Conservation (phyloP, 768 basidiomycete species). For the Podaxis rugospora region DNA sequence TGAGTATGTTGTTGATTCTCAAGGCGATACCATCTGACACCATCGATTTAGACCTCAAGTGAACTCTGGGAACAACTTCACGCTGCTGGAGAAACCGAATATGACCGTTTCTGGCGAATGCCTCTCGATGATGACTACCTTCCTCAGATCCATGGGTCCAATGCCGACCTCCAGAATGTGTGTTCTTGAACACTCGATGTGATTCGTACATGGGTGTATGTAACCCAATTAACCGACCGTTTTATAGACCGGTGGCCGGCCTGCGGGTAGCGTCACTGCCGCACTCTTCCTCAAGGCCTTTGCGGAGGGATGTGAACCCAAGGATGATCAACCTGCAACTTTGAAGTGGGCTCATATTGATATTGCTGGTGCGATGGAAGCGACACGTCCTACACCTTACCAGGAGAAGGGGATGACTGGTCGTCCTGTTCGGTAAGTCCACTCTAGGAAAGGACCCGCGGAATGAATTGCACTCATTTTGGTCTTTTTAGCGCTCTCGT, state of each 20-base stretch:
- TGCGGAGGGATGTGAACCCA: slow-evolving; percentile 66
- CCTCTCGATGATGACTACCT: slow-evolving; percentile 81
- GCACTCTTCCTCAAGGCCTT: slow-evolving; percentile 86
- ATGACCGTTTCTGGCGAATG: slow-evolving; percentile 89
- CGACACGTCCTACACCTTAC: slow-evolving; percentile 53
- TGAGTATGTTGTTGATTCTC: slow-evolving; percentile 23
- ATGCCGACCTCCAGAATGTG: slow-evolving; percentile 81
- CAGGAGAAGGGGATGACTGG: slow-evolving; percentile 78
- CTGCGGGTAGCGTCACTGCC: slow-evolving; percentile 74
- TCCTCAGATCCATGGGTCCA: slow-evolving; percentile 70
- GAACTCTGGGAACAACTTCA: slow-evolving; percentile 68
- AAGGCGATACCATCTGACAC: not conserved
- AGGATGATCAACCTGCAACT: slow-evolving; percentile 46
- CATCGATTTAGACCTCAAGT: slow-evolving; percentile 54
- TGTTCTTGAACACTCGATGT: slow-evolving; percentile 12
- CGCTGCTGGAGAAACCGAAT: slow-evolving; percentile 65
- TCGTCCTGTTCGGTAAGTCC: slow-evolving; percentile 65
- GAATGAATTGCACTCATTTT: not conserved
- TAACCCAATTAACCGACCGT: not conserved
- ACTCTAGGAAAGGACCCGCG: not conserved
- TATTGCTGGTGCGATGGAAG: slow-evolving; percentile 77
- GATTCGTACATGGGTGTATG: not conserved
- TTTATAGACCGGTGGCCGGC: slow-evolving; percentile 61
- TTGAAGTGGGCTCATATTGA: slow-evolving; percentile 88
- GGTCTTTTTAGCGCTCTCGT: slow-evolving; percentile 27